Evolutionary conservation across 2,329 filamentous ascomycete species (phyloP), one percentile per base, ranked within the genome.

Genomic region (Orbilia ellipsospora): DNA sequence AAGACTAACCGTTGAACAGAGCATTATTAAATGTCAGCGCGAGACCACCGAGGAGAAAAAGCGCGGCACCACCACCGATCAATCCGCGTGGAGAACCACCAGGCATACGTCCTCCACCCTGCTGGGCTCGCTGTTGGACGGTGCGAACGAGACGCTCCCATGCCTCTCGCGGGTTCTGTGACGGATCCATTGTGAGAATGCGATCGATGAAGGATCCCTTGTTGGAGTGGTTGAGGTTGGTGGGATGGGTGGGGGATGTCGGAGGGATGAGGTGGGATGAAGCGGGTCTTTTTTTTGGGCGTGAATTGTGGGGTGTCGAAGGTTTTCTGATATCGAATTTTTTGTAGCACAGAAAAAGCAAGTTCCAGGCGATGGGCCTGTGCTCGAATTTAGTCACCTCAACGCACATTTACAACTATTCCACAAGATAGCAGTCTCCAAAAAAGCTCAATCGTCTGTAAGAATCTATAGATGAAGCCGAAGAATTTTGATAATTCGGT

Each of bases 1-100:
- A 61, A 7, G 20, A 60, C 44, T 6, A 5, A 90, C 88, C 89
- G 85, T 90, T 91, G 83, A 90, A 91, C 6, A 91, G 85, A 57
- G 89, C 86, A 82, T 90, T 90, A 79, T 89, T 87, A 78, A 86
- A 84, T 61, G 88, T 78, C 77, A 87, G 82, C 76, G 85, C 82
- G 77, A 86, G 85, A 78, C 87, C 86, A 78, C 85, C 85, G 26
- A 89, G 82, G 42, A 88, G 78, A 45, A 89, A 79, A 67, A 89
- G 80, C 61, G 84, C 84, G 70, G 83, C 87, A 77, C 87, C 81
- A 78, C 87, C 88, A 75, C 86, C 85, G 52, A 87, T 83, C 54
- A 87, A 82, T 74, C 85, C 84, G 80, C 83, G 85, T 42, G 87
- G 87, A 15, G 60, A 44, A 50, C 63, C 55, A 54, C 64, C 70